These are phyloP conservation scores for Alternaria solani DNA, from an alignment of 2,329 filamentous ascomycete species.

Conservation along the genomic window DNA sequence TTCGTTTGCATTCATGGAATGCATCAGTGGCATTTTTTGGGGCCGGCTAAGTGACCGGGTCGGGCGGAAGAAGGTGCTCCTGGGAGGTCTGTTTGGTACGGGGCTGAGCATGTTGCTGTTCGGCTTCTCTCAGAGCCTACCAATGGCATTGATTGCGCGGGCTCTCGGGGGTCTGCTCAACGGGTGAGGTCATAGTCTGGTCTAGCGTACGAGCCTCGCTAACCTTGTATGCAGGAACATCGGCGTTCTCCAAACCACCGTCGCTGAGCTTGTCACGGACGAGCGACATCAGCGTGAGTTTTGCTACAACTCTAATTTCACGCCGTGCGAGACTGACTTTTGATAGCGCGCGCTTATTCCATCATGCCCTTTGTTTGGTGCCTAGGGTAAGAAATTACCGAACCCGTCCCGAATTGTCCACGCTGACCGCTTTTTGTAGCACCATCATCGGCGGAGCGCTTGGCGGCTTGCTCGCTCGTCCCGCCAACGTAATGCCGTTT, in stretches of 20 bases:
- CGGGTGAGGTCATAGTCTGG: slow-evolving; percentile 67
- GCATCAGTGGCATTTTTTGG: slow-evolving; percentile 91
- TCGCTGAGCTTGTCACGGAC: slow-evolving; percentile 89
- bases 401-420: slow-evolving; percentile 15
- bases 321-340: slow-evolving; percentile 34
- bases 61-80: slow-evolving; percentile 89
- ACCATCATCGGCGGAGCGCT: slow-evolving; percentile 93
- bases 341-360: slow-evolving; percentile 83
- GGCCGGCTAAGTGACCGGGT: slow-evolving; percentile 89
- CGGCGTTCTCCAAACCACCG: slow-evolving; percentile 92
- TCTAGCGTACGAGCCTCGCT: slow-evolving; percentile 36
- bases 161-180: slow-evolving; percentile 91
- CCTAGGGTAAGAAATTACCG: slow-evolving; percentile 69
- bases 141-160: slow-evolving; percentile 83
- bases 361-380: slow-evolving; percentile 99
- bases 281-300: slow-evolving; percentile 88
- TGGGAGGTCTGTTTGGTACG: slow-evolving; percentile 89
- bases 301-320: slow-evolving; percentile 12
- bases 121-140: slow-evolving; percentile 84
- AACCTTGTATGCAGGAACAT: slow-evolving; percentile 72
- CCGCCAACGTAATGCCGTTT: slow-evolving; percentile 82
- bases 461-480: slow-evolving; percentile 87
- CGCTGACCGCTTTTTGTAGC: slow-evolving; percentile 56
- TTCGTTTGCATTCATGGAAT: slow-evolving; percentile 94
- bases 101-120: slow-evolving; percentile 92